These are phyloP conservation scores for Ormosia emarginata DNA, from an alignment of 306 rosid species.

Conservation along the genomic window DNA sequence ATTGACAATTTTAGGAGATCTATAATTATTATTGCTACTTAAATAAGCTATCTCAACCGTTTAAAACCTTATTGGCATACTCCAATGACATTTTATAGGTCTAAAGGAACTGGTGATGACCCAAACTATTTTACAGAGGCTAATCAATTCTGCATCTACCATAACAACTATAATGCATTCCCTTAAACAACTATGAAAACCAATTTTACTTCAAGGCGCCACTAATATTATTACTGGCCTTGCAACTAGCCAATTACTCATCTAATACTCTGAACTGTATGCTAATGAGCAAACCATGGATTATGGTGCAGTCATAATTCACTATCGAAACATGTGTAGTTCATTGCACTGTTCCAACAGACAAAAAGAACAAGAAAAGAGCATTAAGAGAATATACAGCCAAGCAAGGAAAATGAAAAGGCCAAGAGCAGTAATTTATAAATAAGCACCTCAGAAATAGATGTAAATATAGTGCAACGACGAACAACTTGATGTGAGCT, in stretches of 20 bases:
- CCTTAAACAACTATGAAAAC: neutral
- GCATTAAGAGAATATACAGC: neutral
- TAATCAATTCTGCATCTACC: neutral
- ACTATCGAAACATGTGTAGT: neutral
- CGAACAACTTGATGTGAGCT: conserved; percentile 66
- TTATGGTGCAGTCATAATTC: conserved; percentile 1
- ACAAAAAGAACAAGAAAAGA: neutral
- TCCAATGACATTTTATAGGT: neutral
- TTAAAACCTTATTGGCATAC: neutral
- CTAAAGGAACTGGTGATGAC: neutral
- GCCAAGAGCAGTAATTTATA: conserved; percentile 15
- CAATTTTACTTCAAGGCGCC: neutral
- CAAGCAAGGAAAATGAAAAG: neutral
- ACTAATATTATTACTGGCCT: neutral
- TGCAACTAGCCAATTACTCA: neutral
- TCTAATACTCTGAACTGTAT: neutral
- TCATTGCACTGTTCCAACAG: neutral
- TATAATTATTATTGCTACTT: neutral
- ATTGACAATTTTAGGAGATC: neutral
- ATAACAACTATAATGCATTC: neutral
- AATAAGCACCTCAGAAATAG: conserved; percentile 81
- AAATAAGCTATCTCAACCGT: neutral
- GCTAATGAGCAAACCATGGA: neutral
- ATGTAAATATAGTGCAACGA: conserved; percentile 65
- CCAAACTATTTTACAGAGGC: neutral